Evolutionary conservation across 2,329 filamentous ascomycete species (phyloP).

Genomic region (Septoria petroselini): DNA sequence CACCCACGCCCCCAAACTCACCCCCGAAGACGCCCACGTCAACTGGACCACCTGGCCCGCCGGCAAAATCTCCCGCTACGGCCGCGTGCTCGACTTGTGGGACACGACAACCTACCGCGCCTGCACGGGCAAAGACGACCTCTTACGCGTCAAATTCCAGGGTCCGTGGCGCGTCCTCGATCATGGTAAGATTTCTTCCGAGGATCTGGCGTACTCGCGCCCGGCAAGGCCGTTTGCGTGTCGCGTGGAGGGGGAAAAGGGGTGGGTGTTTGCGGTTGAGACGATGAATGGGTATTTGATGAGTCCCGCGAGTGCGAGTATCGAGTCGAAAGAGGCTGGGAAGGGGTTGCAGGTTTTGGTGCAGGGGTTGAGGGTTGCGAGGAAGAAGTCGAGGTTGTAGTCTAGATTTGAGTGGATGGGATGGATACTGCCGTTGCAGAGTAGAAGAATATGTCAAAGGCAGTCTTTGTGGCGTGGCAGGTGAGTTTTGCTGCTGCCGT

Average conservation of each 20-base stretch:
- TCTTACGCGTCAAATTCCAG: conserved; percentile 27
- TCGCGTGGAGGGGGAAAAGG: conserved; percentile 6
- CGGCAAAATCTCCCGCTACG: conserved; percentile 54
- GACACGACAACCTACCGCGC: conserved; percentile 40
- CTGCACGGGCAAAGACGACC: conserved; percentile 16
- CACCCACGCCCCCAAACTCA: conserved; percentile 70
- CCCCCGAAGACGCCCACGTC: conserved; percentile 60
- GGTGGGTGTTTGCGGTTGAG: conserved; percentile 18
- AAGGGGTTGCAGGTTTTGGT: conserved; percentile 22
- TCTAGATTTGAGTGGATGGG: no score
- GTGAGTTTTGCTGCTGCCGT: no score
- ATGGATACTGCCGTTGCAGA: no score
- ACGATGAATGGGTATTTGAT: conserved; percentile 25
- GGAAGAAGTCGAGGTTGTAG: conserved; percentile 6
- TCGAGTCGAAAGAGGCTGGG: conserved; percentile 27
- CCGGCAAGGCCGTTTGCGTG: conserved; percentile 9
- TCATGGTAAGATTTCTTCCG: conserved; percentile 1
- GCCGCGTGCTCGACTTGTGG: conserved; percentile 67
- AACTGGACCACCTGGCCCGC: conserved; percentile 56
- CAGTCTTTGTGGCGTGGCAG: no score
- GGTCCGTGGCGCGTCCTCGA: conserved; percentile 25
- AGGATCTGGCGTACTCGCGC: conserved; percentile 1
- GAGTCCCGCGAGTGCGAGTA: conserved; percentile 24
- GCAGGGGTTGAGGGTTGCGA: conserved; percentile 14
- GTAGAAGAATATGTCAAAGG: no score